Evolutionary conservation across 768 basidiomycete genomes (phyloP).

Genomic region (Agaricus bisporus): DNA sequence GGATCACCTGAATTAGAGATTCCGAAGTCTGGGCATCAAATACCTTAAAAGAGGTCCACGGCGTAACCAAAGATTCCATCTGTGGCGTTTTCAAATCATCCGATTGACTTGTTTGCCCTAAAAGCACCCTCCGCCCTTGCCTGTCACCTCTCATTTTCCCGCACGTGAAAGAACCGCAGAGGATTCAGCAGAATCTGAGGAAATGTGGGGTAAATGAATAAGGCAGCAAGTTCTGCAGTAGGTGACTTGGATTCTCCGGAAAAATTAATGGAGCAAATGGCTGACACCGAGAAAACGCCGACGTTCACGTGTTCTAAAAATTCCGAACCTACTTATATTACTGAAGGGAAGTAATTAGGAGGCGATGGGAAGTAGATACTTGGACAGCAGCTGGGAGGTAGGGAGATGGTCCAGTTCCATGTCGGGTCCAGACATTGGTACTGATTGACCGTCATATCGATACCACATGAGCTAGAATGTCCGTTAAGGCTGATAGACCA

Average conservation of each 20-base stretch:
- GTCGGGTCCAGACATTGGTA: too few species aligned
- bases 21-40: not conserved
- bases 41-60: not conserved
- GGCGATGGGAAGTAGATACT: too few species aligned
- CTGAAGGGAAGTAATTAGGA: too few species aligned
- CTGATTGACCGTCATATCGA: too few species aligned
- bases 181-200: constrained; percentile 1
- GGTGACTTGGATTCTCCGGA: not conserved
- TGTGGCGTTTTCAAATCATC: not conserved
- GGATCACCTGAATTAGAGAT: not conserved
- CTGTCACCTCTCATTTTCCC: not conserved
- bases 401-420: too few species aligned
- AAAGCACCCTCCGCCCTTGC: not conserved
- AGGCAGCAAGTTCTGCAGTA: not conserved
- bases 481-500: too few species aligned
- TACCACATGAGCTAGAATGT: too few species aligned
- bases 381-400: too few species aligned
- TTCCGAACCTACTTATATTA: too few species aligned
- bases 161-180: not conserved
- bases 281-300: not conserved
- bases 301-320: too few species aligned
- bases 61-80: not conserved
- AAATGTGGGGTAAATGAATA: not conserved
- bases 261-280: not conserved
- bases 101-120: not conserved